Evolutionary conservation across 768 basidiomycete species (phyloP).

Genomic region (Boletus rex-veris): DNA sequence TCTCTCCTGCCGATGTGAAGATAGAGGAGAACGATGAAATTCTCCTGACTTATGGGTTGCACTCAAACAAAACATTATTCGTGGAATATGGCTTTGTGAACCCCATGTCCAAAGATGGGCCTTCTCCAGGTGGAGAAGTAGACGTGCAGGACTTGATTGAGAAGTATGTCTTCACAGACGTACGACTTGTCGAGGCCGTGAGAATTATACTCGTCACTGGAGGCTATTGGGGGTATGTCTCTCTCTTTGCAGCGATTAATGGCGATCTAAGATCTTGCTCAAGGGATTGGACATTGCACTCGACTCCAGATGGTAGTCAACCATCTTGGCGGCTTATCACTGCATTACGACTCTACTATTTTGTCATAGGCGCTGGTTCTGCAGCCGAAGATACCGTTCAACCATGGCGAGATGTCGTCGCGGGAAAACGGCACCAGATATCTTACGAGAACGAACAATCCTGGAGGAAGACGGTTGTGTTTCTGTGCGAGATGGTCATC

Average conservation of each 20-base stretch:
- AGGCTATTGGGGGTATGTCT: slow-evolving; percentile 81
- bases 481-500: slow-evolving; percentile 39
- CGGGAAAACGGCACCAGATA: slow-evolving; percentile 42
- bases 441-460: slow-evolving; percentile 46
- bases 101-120: slow-evolving; percentile 25
- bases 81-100: slow-evolving; percentile 89
- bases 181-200: slow-evolving; percentile 42
- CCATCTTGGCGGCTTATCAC: slow-evolving; percentile 80
- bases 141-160: slow-evolving; percentile 57
- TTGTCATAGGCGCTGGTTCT: slow-evolving; percentile 34
- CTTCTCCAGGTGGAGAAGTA: slow-evolving; percentile 48
- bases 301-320: slow-evolving; percentile 53
- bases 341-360: slow-evolving; percentile 63
- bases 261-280: neutral
- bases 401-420: slow-evolving; percentile 54
- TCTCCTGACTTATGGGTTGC: slow-evolving; percentile 74
- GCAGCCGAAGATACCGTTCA: slow-evolving; percentile 33
- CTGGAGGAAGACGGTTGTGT: slow-evolving; percentile 42
- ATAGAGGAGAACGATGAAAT: slow-evolving; percentile 61
- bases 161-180: slow-evolving; percentile 45
- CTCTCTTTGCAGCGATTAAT: neutral
- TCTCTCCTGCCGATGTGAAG: slow-evolving; percentile 42
- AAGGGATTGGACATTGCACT: slow-evolving; percentile 82
- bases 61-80: slow-evolving; percentile 74
- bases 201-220: slow-evolving; percentile 52